Conservation (phyloP, 257 asterid species). For the Solanum rostratum region DNA sequence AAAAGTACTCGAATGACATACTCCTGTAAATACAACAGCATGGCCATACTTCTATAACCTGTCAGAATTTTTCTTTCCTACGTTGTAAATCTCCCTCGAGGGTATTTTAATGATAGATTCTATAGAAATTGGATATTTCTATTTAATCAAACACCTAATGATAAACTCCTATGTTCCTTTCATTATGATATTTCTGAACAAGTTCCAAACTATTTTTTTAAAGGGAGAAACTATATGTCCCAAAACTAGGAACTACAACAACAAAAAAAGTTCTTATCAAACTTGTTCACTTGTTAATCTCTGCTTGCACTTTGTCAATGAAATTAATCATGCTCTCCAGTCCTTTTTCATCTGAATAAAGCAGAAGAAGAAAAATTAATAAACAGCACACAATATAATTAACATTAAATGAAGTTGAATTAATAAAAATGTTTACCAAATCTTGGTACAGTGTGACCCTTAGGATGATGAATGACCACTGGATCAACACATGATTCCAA, state of each 20-base stretch:
- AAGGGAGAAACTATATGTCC: not conserved
- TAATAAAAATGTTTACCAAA: not conserved
- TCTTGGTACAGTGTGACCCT: slow-evolving; percentile 10
- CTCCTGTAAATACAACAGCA: not conserved
- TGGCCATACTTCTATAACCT: not conserved
- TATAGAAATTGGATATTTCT: no score
- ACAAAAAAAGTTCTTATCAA: not conserved
- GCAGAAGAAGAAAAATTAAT: not conserved
- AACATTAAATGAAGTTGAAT: not conserved
- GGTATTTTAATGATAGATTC: no score
- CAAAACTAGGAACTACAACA: not conserved
- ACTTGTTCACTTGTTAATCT: not conserved
- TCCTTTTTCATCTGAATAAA: slow-evolving; percentile 7
- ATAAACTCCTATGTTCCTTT: no score
- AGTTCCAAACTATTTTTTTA: no score
- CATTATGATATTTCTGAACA: no score
- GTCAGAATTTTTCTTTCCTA: not conserved
- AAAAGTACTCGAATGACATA: not conserved
- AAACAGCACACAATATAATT: not conserved
- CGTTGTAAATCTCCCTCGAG: no score
- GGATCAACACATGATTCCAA: slow-evolving; percentile 9
- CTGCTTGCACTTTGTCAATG: not conserved
- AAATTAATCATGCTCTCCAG: not conserved
- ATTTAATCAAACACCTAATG: no score
- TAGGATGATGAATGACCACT: slow-evolving; percentile 13